Evolutionary conservation across 768 basidiomycete genomes (phyloP).

Genomic region (Leccinum sublutescens): DNA sequence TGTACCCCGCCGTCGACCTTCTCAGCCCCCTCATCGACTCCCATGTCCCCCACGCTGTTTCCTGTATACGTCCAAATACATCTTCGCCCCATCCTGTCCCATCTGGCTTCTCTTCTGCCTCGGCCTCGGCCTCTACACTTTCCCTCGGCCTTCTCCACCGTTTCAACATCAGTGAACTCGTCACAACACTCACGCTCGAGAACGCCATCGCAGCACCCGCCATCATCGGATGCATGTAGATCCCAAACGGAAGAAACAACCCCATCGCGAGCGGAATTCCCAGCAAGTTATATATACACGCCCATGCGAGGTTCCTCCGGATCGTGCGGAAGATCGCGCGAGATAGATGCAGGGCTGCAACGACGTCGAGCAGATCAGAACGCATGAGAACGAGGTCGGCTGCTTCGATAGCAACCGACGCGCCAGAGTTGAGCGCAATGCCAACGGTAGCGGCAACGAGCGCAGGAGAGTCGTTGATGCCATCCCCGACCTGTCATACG

Average conservation of each 20-base stretch:
- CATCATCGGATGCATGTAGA: slow-evolving; percentile 97
- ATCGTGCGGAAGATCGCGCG: slow-evolving; percentile 87
- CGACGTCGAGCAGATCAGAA: slow-evolving; percentile 94
- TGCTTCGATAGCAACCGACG: slow-evolving; percentile 96
- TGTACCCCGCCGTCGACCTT: slow-evolving; percentile 54
- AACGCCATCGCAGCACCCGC: slow-evolving; percentile 99
- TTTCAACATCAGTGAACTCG: slow-evolving; percentile 80
- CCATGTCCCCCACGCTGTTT: slow-evolving; percentile 49
- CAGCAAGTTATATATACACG: slow-evolving; percentile 89
- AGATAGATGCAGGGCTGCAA: slow-evolving; percentile 92
- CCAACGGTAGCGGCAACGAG: slow-evolving; percentile 95
- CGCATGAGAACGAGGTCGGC: slow-evolving; percentile 98
- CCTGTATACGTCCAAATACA: slow-evolving; percentile 39
- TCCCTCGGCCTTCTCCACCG: slow-evolving; percentile 75
- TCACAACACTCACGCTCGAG: slow-evolving; percentile 93
- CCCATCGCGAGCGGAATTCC: slow-evolving; percentile 99
- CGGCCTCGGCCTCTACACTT: slow-evolving; percentile 54
- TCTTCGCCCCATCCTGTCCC: slow-evolving; percentile 6
- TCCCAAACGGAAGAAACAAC: slow-evolving; percentile 83
- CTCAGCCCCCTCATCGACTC: slow-evolving; percentile 40
- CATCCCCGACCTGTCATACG: slow-evolving; percentile 81
- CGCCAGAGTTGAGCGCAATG: slow-evolving; percentile 93
- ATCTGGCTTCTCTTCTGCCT: slow-evolving; percentile 32
- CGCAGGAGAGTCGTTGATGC: slow-evolving; percentile 98
- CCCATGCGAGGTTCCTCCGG: slow-evolving; percentile 92